Evolutionary conservation across 257 asterid genomes (phyloP).

Genomic region (Cynanchum wilfordii): DNA sequence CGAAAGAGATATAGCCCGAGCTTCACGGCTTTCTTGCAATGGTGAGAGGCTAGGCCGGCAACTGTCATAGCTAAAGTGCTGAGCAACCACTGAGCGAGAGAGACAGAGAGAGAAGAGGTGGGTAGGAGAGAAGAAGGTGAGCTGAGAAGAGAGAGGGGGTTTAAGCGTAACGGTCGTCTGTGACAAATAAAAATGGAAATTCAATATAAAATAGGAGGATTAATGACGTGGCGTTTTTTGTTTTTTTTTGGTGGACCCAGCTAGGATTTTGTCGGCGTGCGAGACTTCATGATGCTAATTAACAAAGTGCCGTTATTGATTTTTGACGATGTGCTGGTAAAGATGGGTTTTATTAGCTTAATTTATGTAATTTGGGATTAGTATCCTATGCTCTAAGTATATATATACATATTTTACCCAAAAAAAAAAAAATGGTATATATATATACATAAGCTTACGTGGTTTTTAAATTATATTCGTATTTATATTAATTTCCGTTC

Average conservation of each 20-base stretch:
- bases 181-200: slow-evolving; percentile 10
- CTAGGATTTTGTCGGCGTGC: background rate
- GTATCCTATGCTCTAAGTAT: background rate
- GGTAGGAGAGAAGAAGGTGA: background rate
- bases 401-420: too few relatives aligned
- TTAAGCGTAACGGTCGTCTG: slow-evolving; percentile 58
- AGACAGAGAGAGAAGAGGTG: slow-evolving; percentile 2
- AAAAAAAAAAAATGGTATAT: too few relatives aligned
- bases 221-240: slow-evolving; percentile 34
- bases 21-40: slow-evolving; percentile 62
- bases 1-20: slow-evolving; percentile 54
- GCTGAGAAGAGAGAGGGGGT: slow-evolving; percentile 8
- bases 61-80: slow-evolving; percentile 31
- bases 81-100: background rate
- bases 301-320: slow-evolving; percentile 17
- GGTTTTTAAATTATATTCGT: too few relatives aligned
- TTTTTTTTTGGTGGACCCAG: too few relatives aligned
- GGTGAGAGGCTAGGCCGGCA: slow-evolving; percentile 40
- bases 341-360: background rate
- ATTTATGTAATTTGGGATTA: background rate
- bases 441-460: too few relatives aligned
- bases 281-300: background rate
- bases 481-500: too few relatives aligned
- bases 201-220: slow-evolving; percentile 13
- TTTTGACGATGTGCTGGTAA: slow-evolving; percentile 7